A percentile compares a stretch with the other conserved stretches of the same genome.
Evolutionary conservation across 805 yeast species (phyloP).

Genomic region (Ogataea naganishii): DNA sequence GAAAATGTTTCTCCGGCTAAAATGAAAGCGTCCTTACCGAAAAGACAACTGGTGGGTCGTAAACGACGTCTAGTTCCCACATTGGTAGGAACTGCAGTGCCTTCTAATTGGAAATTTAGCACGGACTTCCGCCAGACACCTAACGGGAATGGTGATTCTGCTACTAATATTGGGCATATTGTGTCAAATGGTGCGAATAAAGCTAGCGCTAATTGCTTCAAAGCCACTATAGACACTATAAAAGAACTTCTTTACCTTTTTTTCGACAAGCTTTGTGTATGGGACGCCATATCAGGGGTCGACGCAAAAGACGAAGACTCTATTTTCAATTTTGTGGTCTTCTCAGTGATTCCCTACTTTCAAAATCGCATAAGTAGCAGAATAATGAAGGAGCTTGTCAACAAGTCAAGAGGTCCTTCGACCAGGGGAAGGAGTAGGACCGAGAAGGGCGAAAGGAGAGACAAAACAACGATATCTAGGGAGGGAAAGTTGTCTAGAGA

Average conservation of each 20-base stretch:
- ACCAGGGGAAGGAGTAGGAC: slow-evolving; percentile 3
- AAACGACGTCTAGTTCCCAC: slow-evolving; percentile 25
- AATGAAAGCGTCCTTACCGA: slow-evolving; percentile 3
- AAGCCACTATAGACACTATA: too few species aligned
- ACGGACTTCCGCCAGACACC: too few species aligned
- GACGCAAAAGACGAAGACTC: slow-evolving; percentile 18
- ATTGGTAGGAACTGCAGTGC: slow-evolving; percentile 20
- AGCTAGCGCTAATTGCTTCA: too few species aligned
- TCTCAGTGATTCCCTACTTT: slow-evolving; percentile 21
- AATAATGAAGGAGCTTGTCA: slow-evolving; percentile 17
- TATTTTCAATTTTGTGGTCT: slow-evolving; percentile 17
- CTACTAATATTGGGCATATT: too few species aligned
- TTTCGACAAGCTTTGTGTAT: slow-evolving; percentile 23
- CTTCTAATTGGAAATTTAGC: slow-evolving; percentile 15
- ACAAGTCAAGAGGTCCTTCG: slow-evolving; percentile 22
- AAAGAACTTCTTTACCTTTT: too few species aligned
- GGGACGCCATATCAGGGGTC: slow-evolving; percentile 22
- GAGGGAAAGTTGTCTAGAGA: too few species aligned
- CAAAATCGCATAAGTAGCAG: slow-evolving; percentile 16
- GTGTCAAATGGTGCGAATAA: too few species aligned
- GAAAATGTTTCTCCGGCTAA: neutral
- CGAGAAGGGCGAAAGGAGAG: slow-evolving; percentile 4
- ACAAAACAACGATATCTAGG: neutral
- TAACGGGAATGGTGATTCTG: too few species aligned
- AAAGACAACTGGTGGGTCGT: slow-evolving; percentile 16